Percentiles rank a stretch among this genome's conserved stretches.
These are phyloP conservation scores for Passiflora organensis DNA, from an alignment of 345 rosid species.

Conservation along the genomic window DNA sequence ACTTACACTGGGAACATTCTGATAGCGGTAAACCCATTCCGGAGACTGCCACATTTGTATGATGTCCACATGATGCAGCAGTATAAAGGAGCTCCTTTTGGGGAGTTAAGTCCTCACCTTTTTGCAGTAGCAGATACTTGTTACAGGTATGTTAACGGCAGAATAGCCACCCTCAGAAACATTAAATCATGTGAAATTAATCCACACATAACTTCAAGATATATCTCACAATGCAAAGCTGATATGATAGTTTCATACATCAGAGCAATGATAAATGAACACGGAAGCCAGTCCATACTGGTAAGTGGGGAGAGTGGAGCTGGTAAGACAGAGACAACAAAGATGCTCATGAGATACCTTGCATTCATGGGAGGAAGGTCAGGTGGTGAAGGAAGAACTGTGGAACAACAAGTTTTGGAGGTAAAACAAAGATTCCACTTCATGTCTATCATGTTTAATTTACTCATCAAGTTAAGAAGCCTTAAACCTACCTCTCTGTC, in stretches of 20 bases:
- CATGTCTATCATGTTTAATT: too few species aligned
- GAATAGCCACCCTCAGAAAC: too few species aligned
- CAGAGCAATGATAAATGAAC: conserved; percentile 68
- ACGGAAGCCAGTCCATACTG: conserved; percentile 61
- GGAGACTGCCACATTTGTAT: conserved; percentile 55
- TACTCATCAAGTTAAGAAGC: conserved; percentile 10
- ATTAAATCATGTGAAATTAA: too few species aligned
- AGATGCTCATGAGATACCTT: conserved; percentile 88
- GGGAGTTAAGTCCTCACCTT: conserved; percentile 59
- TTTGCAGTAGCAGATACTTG: conserved; percentile 59
- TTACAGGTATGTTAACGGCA: conserved; percentile 36
- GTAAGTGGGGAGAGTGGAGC: conserved; percentile 97
- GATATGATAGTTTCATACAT: conserved; percentile 10
- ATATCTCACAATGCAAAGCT: neutral
- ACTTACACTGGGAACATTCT: conserved; percentile 63
- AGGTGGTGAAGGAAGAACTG: conserved; percentile 63
- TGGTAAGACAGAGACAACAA: conserved; percentile 89
- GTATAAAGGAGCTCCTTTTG: conserved; percentile 59
- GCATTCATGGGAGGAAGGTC: conserved; percentile 87
- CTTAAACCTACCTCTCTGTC: conserved; percentile 17
- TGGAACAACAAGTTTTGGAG: conserved; percentile 78
- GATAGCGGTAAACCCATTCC: conserved; percentile 62
- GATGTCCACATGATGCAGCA: conserved; percentile 56
- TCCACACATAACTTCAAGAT: too few species aligned
- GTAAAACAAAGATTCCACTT: conserved; percentile 34